These are phyloP conservation scores for Yueomyces sp. DNA, from an alignment of 1,139 yeast species.

Conservation along the genomic window DNA sequence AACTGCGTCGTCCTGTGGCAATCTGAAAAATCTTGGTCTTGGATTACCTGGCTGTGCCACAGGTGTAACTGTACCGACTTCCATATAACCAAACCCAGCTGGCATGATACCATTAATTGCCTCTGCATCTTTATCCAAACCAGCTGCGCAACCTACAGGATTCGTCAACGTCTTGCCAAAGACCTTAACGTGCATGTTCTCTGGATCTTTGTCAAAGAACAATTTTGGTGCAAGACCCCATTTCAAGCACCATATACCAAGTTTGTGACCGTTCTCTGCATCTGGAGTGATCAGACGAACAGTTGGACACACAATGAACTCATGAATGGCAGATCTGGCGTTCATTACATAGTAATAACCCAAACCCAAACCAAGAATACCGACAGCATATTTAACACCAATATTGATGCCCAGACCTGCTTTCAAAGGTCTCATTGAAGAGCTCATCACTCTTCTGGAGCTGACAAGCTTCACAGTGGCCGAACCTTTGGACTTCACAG, in stretches of 20 bases:
- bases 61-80: constrained; percentile 89
- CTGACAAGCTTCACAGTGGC: too few species aligned
- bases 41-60: constrained; percentile 92
- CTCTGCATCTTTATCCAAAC: constrained; percentile 88
- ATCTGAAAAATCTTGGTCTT: constrained; percentile 75
- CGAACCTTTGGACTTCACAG: too few species aligned
- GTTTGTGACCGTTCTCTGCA: constrained; percentile 74
- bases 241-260: constrained; percentile 62
- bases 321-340: constrained; percentile 74
- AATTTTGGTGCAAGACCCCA: constrained; percentile 56
- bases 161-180: constrained; percentile 53
- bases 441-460: too few species aligned
- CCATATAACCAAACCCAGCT: constrained; percentile 80
- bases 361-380: constrained; percentile 19
- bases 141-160: constrained; percentile 93
- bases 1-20: constrained; percentile 77
- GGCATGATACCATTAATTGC: constrained; percentile 76
- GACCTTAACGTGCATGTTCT: constrained; percentile 43
- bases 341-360: constrained; percentile 43
- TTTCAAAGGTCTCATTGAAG: constrained; percentile 7
- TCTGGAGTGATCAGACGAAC: constrained; percentile 53
- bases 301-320: constrained; percentile 66
- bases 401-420: constrained; percentile 20
- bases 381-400: neutral
- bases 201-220: constrained; percentile 42